A percentile compares a stretch with the other conserved stretches of the same genome.
phyloP scores from a whole-genome alignment of 768 basidiomycete genomes.

The Pluteus cervinus region DNA sequence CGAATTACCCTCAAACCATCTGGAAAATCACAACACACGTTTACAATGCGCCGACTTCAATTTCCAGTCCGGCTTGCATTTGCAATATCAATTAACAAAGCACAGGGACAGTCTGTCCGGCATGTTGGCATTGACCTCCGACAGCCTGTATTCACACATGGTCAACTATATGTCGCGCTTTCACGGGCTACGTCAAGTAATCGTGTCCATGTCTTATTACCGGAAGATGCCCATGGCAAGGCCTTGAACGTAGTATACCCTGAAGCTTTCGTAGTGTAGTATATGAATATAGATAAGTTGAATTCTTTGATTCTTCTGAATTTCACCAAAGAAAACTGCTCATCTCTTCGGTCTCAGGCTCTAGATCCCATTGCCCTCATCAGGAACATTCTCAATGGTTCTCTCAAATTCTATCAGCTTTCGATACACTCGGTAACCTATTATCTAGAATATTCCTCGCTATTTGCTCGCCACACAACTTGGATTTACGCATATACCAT shows the following conservation, averaged over 20 bases:
- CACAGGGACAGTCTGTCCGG: slow-evolving; percentile 33
- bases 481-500: too few relatives aligned
- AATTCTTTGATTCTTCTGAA: too few relatives aligned
- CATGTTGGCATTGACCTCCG: slow-evolving; percentile 25
- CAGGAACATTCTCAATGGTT: too few relatives aligned
- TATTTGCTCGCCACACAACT: too few relatives aligned
- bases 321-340: too few relatives aligned
- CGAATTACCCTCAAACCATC: slow-evolving; percentile 25
- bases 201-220: background rate
- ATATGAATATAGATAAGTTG: too few relatives aligned
- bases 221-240: background rate
- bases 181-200: slow-evolving; percentile 10
- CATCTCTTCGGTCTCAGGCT: too few relatives aligned
- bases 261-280: too few relatives aligned
- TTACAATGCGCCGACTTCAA: slow-evolving; percentile 27
- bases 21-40: slow-evolving; percentile 18
- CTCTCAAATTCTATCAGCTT: too few relatives aligned
- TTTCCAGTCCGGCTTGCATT: slow-evolving; percentile 40
- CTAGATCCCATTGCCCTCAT: too few relatives aligned
- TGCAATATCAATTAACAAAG: slow-evolving; percentile 43
- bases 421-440: too few relatives aligned
- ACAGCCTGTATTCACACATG: slow-evolving; percentile 23
- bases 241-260: slow-evolving; percentile 1
- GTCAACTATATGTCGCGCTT: slow-evolving; percentile 30
- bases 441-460: too few relatives aligned